Conservation (phyloP, 805 yeast genomes). For the Metschnikowia reukaufii region DNA sequence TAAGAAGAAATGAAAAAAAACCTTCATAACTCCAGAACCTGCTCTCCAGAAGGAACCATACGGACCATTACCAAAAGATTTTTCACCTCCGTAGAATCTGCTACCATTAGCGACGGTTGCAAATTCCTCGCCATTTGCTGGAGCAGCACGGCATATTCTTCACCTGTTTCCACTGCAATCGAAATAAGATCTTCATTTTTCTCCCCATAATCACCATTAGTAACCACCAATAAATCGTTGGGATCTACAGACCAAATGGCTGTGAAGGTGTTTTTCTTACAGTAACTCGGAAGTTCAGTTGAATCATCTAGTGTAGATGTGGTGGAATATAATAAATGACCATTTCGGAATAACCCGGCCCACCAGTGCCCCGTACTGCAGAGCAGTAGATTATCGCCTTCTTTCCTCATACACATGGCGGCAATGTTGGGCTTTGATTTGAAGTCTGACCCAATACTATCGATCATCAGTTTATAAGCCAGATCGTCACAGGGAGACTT, state of each 20-base stretch:
- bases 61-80: background rate
- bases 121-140: background rate
- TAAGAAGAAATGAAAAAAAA: too few species aligned
- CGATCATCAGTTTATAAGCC: background rate
- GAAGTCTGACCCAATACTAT: background rate
- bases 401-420: background rate
- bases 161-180: background rate
- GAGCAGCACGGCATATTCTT: background rate
- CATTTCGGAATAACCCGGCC: slow-evolving; percentile 1
- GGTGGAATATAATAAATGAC: background rate
- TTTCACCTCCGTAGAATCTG: background rate
- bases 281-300: background rate
- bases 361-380: slow-evolving; percentile 3
- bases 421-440: background rate
- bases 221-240: slow-evolving; percentile 5
- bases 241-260: background rate
- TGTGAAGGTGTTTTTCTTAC: background rate
- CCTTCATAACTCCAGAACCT: background rate
- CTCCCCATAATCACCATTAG: background rate
- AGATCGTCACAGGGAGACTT: background rate
- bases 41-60: background rate
- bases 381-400: background rate
- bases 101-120: background rate
- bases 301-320: background rate
- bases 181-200: background rate